A percentile compares a stretch with the other conserved stretches of the same genome.
Evolutionary conservation across 139 green algal genomes (phyloP).

Genomic region (Auxenochlorella pyrenoidosa): DNA sequence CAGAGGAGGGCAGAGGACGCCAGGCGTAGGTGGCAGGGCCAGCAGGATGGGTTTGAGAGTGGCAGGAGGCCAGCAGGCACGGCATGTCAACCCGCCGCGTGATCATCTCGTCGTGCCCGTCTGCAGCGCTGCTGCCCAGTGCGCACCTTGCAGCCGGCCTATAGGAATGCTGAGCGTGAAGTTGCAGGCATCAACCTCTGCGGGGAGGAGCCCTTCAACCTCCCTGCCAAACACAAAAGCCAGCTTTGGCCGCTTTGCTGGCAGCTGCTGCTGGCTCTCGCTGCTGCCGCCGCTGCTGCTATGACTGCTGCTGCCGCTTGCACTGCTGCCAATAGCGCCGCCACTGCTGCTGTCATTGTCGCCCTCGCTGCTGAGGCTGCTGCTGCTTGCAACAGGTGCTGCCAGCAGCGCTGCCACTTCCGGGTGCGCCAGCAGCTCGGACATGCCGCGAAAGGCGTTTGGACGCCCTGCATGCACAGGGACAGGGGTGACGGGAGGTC

Average conservation of each 20-base stretch:
- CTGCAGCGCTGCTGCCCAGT: neutral
- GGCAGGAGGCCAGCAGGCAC: neutral
- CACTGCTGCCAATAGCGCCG: neutral
- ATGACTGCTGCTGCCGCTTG: neutral
- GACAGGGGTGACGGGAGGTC: too few relatives aligned
- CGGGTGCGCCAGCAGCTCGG: constrained; percentile 19
- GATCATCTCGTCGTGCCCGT: neutral
- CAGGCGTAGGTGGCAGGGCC: too few relatives aligned
- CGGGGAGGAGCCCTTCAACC: constrained; percentile 66
- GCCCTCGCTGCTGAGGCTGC: neutral
- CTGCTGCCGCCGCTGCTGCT: neutral
- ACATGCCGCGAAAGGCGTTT: neutral
- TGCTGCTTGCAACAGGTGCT: neutral
- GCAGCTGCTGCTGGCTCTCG: neutral
- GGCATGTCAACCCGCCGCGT: too few relatives aligned
- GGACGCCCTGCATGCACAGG: constrained; percentile 11
- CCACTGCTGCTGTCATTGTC: neutral
- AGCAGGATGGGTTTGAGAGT: neutral
- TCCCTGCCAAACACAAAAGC: constrained; percentile 76
- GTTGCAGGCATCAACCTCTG: constrained; percentile 67
- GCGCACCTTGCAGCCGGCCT: constrained; percentile 56
- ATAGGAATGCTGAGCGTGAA: constrained; percentile 66
- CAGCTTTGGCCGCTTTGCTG: constrained; percentile 25
- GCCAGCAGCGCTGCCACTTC: constrained; percentile 1
- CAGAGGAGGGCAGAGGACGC: neutral